A percentile compares a stretch with the other conserved stretches of the same genome.
Conservation (phyloP, 2,329 filamentous ascomycete genomes). For the Penicillium sp. region DNA sequence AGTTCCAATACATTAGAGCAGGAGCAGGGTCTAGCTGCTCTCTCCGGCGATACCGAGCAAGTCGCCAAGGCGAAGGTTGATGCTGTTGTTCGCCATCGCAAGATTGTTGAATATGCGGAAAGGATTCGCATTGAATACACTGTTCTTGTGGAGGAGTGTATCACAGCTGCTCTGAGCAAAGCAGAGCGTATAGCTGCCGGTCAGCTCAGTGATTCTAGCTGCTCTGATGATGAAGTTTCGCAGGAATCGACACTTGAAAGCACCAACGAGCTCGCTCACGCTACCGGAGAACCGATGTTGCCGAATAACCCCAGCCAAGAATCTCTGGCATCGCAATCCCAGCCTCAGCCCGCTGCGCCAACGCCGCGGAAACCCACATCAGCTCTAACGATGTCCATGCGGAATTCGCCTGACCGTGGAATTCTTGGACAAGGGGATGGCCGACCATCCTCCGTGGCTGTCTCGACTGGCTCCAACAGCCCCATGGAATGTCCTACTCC, state of each 20-base stretch:
- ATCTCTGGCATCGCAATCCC: conserved; percentile 5
- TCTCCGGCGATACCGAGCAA: conserved; percentile 86
- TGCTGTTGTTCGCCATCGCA: conserved; percentile 81
- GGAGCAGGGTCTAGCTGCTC: conserved; percentile 76
- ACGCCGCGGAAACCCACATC: conserved; percentile 32
- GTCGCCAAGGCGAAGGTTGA: conserved; percentile 85
- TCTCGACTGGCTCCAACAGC: conserved; percentile 80
- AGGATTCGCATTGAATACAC: conserved; percentile 92
- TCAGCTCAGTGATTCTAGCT: conserved; percentile 69
- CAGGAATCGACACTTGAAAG: conserved; percentile 30
- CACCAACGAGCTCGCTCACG: conserved; percentile 5
- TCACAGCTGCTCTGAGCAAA: conserved; percentile 84
- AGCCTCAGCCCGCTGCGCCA: conserved; percentile 5
- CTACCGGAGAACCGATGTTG: conserved; percentile 6
- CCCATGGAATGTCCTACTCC: conserved; percentile 88
- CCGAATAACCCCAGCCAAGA: conserved; percentile 11
- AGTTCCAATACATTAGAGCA: conserved; percentile 86
- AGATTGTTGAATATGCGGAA: conserved; percentile 92
- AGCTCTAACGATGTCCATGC: conserved; percentile 53
- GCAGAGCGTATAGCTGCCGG: conserved; percentile 82
- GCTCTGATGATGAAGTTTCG: conserved; percentile 52
- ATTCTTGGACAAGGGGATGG: conserved; percentile 43
- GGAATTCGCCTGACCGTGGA: conserved; percentile 49
- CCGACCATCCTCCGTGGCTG: conserved; percentile 53
- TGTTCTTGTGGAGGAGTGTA: conserved; percentile 88